These are phyloP conservation scores for Lipomyces yamanashiensis DNA, from an alignment of 805 yeast species.

Conservation along the genomic window DNA sequence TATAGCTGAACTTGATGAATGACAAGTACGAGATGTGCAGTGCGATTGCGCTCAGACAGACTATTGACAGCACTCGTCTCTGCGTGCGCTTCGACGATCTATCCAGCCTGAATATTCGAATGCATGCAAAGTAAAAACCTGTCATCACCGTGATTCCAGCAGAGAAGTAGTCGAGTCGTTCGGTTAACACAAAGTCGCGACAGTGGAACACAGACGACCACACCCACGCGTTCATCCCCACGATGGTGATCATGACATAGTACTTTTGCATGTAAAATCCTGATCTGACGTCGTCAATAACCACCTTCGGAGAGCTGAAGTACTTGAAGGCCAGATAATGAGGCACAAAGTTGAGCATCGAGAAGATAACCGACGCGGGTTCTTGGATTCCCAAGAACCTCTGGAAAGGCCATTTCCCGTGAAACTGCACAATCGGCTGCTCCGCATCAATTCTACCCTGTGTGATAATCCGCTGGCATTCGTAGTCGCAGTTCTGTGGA, in stretches of 20 bases:
- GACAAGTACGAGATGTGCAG: constrained; percentile 69
- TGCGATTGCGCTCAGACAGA: constrained; percentile 58
- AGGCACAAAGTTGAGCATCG: constrained; percentile 70
- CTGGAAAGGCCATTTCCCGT: constrained; percentile 96
- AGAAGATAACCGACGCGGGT: constrained; percentile 75
- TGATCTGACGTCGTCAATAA: constrained; percentile 27
- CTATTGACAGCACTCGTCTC: constrained; percentile 48
- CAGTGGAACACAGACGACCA: constrained; percentile 85
- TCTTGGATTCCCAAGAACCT: constrained; percentile 85
- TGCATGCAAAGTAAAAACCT: constrained; percentile 72
- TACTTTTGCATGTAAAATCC: constrained; percentile 41
- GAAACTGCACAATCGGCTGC: constrained; percentile 78
- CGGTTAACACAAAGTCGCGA: constrained; percentile 81
- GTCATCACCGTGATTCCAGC: constrained; percentile 87
- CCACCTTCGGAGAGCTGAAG: constrained; percentile 20
- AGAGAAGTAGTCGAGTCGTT: constrained; percentile 84
- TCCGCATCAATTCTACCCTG: constrained; percentile 52
- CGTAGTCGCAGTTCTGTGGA: constrained; percentile 83
- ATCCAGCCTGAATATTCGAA: constrained; percentile 67
- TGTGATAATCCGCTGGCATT: constrained; percentile 83
- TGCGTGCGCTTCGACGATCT: constrained; percentile 39
- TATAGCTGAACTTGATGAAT: constrained; percentile 79
- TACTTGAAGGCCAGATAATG: constrained; percentile 52
- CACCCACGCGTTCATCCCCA: constrained; percentile 86
- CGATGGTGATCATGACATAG: constrained; percentile 57